Conservation (phyloP, 345 rosid species). For the Nasturtium officinale region DNA sequence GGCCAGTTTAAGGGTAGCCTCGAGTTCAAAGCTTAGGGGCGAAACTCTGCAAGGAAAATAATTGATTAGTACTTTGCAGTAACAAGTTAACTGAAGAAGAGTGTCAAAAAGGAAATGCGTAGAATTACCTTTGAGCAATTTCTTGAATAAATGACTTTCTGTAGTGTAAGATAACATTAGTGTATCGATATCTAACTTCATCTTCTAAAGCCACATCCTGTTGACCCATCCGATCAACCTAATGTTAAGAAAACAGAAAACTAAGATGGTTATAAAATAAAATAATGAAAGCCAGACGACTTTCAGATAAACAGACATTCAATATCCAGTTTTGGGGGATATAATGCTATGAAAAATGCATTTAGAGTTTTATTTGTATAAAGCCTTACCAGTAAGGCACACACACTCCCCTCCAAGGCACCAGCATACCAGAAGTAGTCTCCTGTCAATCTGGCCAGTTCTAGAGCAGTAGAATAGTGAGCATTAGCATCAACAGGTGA, state of each 20-base stretch:
- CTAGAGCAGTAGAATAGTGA: conserved; percentile 89
- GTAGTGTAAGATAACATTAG: conserved; percentile 77
- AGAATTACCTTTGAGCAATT: conserved; percentile 78
- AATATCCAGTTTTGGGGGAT: background rate
- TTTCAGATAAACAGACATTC: conserved; percentile 3
- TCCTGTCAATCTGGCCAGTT: conserved; percentile 83
- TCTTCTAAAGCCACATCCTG: conserved; percentile 76
- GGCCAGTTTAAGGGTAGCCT: conserved; percentile 90
- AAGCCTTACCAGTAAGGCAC: conserved; percentile 80
- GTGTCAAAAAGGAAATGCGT: background rate
- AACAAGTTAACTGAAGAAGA: conserved; percentile 25
- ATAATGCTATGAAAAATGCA: conserved; percentile 12
- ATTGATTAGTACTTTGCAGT: conserved; percentile 23
- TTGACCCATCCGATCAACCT: conserved; percentile 85
- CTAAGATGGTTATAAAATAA: conserved; percentile 3
- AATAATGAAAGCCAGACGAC: background rate
- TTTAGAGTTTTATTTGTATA: background rate
- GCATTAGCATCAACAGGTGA: conserved; percentile 99
- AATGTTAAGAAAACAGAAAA: conserved; percentile 42
- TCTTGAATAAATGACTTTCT: conserved; percentile 94
- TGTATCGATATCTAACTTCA: conserved; percentile 80
- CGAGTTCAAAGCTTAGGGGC: conserved; percentile 96
- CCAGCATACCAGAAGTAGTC: conserved; percentile 98
- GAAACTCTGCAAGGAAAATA: conserved; percentile 72
- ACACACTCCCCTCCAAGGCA: conserved; percentile 95